These are phyloP conservation scores for Blastosporella zonata DNA, from an alignment of 1,284 basidiomycete species.

Conservation along the genomic window DNA sequence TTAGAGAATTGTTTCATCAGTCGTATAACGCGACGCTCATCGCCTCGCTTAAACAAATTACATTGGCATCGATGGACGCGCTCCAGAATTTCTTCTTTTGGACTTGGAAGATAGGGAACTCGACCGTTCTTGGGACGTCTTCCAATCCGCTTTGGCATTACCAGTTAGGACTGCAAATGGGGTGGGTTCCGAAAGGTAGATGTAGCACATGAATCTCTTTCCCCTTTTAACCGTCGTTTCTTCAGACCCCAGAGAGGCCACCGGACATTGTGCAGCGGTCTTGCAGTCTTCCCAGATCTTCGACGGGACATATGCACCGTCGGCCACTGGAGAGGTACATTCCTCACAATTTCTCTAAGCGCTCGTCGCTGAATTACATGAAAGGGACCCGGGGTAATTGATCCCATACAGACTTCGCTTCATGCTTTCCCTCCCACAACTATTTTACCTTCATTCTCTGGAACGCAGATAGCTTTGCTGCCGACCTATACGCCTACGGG, in stretches of 20 bases:
- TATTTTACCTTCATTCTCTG: constrained; percentile 41
- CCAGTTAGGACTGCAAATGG: constrained; percentile 63
- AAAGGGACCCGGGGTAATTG: constrained; percentile 33
- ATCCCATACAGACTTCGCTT: constrained; percentile 30
- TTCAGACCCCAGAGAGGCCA: constrained; percentile 61
- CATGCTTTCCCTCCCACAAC: constrained; percentile 42
- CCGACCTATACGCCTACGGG: constrained; percentile 71
- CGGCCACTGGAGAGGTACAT: constrained; percentile 63
- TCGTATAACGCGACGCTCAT: constrained; percentile 53
- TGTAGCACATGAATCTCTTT: background rate
- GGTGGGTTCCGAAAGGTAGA: constrained; percentile 66
- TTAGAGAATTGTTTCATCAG: constrained; percentile 17
- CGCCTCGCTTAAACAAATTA: constrained; percentile 50
- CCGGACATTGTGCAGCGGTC: constrained; percentile 54
- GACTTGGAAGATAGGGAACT: constrained; percentile 80
- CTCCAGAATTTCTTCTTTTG: constrained; percentile 83
- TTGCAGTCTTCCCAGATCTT: constrained; percentile 45
- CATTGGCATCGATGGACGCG: constrained; percentile 69
- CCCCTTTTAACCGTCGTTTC: background rate
- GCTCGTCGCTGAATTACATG: constrained; percentile 8
- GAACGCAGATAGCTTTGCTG: constrained; percentile 38
- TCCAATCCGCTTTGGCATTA: constrained; percentile 78
- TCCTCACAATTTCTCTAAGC: constrained; percentile 1
- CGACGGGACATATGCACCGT: constrained; percentile 52
- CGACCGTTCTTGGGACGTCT: constrained; percentile 49